Evolutionary conservation across 805 yeast species (phyloP), one percentile per base, ranked within the genome.

Genomic region (Starmerella vitae): DNA sequence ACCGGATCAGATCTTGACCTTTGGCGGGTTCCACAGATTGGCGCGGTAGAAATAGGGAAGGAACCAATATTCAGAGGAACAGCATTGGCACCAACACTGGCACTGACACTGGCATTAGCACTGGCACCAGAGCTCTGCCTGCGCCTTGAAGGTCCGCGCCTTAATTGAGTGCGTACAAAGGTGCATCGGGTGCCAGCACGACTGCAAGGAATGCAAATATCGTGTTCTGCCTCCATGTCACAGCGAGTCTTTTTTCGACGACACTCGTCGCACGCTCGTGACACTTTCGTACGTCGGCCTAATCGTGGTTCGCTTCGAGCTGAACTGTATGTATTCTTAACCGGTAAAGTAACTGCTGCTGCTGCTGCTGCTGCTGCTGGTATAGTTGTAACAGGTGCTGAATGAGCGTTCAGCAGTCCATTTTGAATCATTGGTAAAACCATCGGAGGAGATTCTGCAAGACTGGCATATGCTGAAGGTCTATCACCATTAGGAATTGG

Each of bases 141-240:
- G 20, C 77, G 74, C 49, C 71, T 73, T 1, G 74, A 63, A 3
- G 80, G 80, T 1, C 80, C 80, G 38, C 80, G 60, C 47, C 74
- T 74, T 53, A 74, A 59, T 20, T 78, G 80, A 20, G 70, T 59
- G 25, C 79, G 61, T 19, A 70, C 64, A 49, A 73, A 74, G 7
- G 73, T 61, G 57, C 80, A 74, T 20, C 56, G 57, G 21, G 70
- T 75, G 46, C 66, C 66, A 32, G 67, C 63, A 37, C 72, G 67
- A 17, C 58, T 51, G 56, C 80, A 74, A 39, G 72, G 69, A 22
- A 68, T 61, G 56, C 80, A 74, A 13, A 54, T 47, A 4, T 48
- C 44, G 12, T 24, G 35, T 15, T 46, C 51, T 20, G 53, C 55
- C 22, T 54, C 59, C 20, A 53, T 52, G 34, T 64, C 67, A 45